Conservation (phyloP, 2,329 filamentous ascomycete genomes). For the Botrytis porri region DNA sequence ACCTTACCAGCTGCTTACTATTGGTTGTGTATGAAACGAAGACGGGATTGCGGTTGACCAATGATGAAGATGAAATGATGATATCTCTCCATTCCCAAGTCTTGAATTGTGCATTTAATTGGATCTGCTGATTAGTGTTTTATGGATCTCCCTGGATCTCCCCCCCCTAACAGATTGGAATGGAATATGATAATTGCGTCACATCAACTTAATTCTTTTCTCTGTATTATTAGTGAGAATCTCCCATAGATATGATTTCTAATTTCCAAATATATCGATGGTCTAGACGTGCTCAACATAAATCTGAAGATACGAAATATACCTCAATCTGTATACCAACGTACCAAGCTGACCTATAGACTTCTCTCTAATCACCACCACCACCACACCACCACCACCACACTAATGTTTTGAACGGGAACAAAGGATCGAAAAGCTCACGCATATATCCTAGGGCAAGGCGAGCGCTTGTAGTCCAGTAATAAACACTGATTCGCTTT, state of each 20-base stretch:
- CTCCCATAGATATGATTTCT: too few relatives aligned
- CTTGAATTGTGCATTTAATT: not conserved
- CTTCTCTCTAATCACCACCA: too few relatives aligned
- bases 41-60: not conserved
- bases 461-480: slow-evolving; percentile 7
- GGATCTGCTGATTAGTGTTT: not conserved
- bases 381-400: not conserved
- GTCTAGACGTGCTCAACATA: too few relatives aligned
- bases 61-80: not conserved
- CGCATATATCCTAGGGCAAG: slow-evolving; percentile 9
- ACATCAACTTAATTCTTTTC: slow-evolving; percentile 7
- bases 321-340: not conserved
- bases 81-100: not conserved
- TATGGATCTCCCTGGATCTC: not conserved
- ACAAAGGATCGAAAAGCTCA: not conserved
- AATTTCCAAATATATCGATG: too few relatives aligned
- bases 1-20: not conserved
- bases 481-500: not conserved
- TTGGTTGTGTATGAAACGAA: not conserved
- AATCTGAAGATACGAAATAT: too few relatives aligned
- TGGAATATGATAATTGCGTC: slow-evolving; percentile 12
- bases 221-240: too few relatives aligned
- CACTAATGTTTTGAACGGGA: not conserved
- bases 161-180: not conserved
- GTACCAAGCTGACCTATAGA: not conserved